These are phyloP conservation scores for Aspergillus sp. DNA, from an alignment of 2,329 filamentous ascomycete species.

Conservation along the genomic window DNA sequence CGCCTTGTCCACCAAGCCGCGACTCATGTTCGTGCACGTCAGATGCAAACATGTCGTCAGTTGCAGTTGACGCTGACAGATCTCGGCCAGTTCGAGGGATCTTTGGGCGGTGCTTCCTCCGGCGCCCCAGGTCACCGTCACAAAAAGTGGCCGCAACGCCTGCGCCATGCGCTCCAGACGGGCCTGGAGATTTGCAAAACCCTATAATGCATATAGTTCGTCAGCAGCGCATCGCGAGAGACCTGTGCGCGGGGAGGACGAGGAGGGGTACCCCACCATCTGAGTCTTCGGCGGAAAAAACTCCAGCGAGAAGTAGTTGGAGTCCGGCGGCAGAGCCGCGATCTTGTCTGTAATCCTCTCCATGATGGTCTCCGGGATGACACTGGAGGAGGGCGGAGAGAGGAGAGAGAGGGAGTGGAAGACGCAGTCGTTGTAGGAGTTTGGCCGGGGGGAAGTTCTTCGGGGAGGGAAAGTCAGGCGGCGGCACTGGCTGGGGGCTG, in stretches of 20 bases:
- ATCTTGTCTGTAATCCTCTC: slow-evolving; percentile 96
- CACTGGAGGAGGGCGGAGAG: slow-evolving; percentile 14
- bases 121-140: slow-evolving; percentile 97
- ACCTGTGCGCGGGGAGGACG: slow-evolving; percentile 19
- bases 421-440: not conserved
- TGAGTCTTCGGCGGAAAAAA: slow-evolving; percentile 98
- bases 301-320: slow-evolving; percentile 91
- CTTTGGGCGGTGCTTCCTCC: slow-evolving; percentile 89
- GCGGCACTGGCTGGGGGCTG: not conserved
- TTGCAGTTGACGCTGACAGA: slow-evolving; percentile 88
- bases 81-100: slow-evolving; percentile 89
- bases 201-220: slow-evolving; percentile 44
- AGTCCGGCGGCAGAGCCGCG: slow-evolving; percentile 76
- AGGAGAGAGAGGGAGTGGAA: slow-evolving; percentile 7
- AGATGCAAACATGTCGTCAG: slow-evolving; percentile 94
- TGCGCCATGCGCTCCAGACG: slow-evolving; percentile 94
- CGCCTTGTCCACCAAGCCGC: slow-evolving; percentile 78
- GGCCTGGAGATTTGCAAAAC: slow-evolving; percentile 88
- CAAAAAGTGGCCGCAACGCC: slow-evolving; percentile 85
- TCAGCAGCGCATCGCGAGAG: slow-evolving; percentile 23
- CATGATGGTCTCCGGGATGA: slow-evolving; percentile 46
- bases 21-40: slow-evolving; percentile 97
- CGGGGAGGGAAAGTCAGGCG: slow-evolving; percentile 5
- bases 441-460: not conserved
- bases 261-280: slow-evolving; percentile 56